These are phyloP conservation scores for Serendipita sp. DNA, from an alignment of 768 basidiomycete species.

Conservation along the genomic window DNA sequence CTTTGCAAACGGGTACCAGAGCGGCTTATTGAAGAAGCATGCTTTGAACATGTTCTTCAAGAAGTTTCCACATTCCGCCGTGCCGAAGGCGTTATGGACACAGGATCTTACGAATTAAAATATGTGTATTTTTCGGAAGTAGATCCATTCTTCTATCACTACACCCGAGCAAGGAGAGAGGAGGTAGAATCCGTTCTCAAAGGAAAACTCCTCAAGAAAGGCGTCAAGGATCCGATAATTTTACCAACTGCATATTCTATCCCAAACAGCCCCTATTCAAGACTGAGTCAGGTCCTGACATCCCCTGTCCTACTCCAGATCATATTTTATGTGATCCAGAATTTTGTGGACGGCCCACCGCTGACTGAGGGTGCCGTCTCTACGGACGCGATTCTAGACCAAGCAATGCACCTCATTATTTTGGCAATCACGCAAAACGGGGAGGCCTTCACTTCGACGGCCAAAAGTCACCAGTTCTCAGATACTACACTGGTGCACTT, in stretches of 20 bases:
- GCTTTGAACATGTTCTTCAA: constrained; percentile 60
- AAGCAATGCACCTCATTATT: constrained; percentile 73
- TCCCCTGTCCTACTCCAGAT: constrained; percentile 60
- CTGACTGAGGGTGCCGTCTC: constrained; percentile 53
- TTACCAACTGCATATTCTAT: constrained; percentile 57
- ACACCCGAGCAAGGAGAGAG: constrained; percentile 82
- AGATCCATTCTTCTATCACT: constrained; percentile 92
- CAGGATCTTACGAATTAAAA: constrained; percentile 77
- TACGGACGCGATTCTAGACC: constrained; percentile 80
- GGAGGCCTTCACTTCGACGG: constrained; percentile 40
- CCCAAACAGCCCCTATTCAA: constrained; percentile 47
- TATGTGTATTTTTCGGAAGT: constrained; percentile 72
- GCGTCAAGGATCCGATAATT: constrained; percentile 49
- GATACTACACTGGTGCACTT: constrained; percentile 52
- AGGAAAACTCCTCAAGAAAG: constrained; percentile 47
- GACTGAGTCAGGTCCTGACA: constrained; percentile 46
- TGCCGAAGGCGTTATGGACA: constrained; percentile 62
- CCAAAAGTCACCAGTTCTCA: constrained; percentile 37
- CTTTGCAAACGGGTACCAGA: constrained; percentile 84
- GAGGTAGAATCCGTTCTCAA: constrained; percentile 69
- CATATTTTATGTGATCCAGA: constrained; percentile 66
- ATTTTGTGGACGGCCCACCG: constrained; percentile 33
- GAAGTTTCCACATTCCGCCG: constrained; percentile 69
- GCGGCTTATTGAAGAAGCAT: constrained; percentile 64
- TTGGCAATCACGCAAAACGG: constrained; percentile 62